phyloP scores from a whole-genome alignment of 768 basidiomycete genomes.

The Leccinum truebloodii region DNA sequence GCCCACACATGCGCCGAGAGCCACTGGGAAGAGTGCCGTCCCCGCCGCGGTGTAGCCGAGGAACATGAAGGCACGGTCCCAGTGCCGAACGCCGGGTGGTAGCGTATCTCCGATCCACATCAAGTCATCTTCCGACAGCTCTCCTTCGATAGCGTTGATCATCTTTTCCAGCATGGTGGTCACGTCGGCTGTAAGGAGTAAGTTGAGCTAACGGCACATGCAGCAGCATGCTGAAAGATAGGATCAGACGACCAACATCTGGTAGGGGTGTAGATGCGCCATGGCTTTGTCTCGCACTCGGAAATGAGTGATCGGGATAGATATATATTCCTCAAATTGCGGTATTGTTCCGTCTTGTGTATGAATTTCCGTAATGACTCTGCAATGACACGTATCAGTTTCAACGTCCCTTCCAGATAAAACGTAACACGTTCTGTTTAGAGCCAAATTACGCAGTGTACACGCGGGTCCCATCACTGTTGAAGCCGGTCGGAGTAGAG shows the following conservation, averaged over 20 bases:
- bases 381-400: conserved; percentile 3
- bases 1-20: conserved; percentile 17
- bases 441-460: conserved; percentile 24
- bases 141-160: conserved; percentile 19
- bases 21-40: conserved; percentile 7
- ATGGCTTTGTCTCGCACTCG: background rate
- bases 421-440: conserved; percentile 9
- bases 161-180: conserved; percentile 20
- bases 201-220: background rate
- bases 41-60: background rate
- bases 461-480: conserved; percentile 28
- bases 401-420: background rate
- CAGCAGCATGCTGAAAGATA: background rate
- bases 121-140: conserved; percentile 20
- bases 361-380: background rate
- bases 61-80: background rate
- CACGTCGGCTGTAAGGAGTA: conserved; percentile 16
- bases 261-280: background rate
- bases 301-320: background rate
- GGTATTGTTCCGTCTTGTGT: background rate
- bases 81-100: conserved; percentile 22
- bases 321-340: background rate
- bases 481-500: conserved; percentile 8
- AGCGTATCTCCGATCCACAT: conserved; percentile 18
- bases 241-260: background rate